Percentiles rank a stretch among this genome's conserved stretches.
Conservation (phyloP, 805 yeast genomes). For the Saccharomycopsis guyanensis region DNA sequence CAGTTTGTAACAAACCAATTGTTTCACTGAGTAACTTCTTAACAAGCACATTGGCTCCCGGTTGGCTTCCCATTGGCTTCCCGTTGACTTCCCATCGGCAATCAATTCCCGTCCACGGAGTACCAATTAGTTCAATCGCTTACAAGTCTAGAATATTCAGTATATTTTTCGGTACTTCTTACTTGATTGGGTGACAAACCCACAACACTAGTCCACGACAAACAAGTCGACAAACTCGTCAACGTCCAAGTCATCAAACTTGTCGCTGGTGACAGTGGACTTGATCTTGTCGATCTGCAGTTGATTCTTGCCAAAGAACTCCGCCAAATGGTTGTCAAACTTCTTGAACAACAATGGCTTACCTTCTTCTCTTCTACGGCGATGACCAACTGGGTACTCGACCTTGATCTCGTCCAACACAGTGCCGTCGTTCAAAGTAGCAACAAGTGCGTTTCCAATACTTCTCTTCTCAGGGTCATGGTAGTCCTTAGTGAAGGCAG, state of each 20-base stretch:
- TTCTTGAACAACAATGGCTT: conserved; percentile 44
- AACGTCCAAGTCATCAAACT: conserved; percentile 15
- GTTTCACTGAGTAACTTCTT: too few species aligned
- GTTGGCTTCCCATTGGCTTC: too few species aligned
- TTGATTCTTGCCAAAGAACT: conserved; percentile 33
- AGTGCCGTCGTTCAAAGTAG: conserved; percentile 48
- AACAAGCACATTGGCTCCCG: too few species aligned
- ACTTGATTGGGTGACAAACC: too few species aligned
- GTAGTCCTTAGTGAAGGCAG: conserved; percentile 42
- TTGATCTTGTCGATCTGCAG: conserved; percentile 7
- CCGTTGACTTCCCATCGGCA: too few species aligned
- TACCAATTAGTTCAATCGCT: too few species aligned
- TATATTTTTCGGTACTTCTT: neutral
- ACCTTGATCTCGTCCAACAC: conserved; percentile 44
- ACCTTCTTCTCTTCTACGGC: conserved; percentile 51
- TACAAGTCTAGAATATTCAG: too few species aligned
- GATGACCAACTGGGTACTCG: conserved; percentile 53
- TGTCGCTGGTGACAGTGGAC: conserved; percentile 4
- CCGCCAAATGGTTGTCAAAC: conserved; percentile 43
- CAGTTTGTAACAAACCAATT: too few species aligned
- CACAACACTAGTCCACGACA: conserved; percentile 7
- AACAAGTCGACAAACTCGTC: conserved; percentile 20
- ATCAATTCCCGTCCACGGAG: too few species aligned
- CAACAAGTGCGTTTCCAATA: conserved; percentile 46
- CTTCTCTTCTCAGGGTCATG: conserved; percentile 50